Evolutionary conservation across 2,329 filamentous ascomycete species (phyloP).

Genomic region (Calycina herbarum): DNA sequence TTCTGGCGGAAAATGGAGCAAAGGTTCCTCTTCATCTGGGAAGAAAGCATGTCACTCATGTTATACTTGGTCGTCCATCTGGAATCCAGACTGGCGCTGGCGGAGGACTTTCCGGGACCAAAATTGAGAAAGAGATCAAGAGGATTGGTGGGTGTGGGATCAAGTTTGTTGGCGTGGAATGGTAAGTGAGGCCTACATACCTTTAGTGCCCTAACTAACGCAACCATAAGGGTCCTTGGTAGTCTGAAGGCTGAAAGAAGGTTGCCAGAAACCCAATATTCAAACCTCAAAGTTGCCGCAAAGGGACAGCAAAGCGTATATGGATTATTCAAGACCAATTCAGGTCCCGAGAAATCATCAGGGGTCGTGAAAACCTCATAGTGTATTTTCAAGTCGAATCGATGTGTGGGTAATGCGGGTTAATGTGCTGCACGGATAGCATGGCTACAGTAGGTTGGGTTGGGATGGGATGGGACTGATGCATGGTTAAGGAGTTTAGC

Average conservation of each 20-base stretch:
- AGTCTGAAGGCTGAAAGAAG: constrained; percentile 75
- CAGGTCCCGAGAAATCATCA: constrained; percentile 10
- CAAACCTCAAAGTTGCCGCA: constrained; percentile 59
- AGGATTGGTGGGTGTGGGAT: constrained; percentile 67
- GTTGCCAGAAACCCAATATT: constrained; percentile 72
- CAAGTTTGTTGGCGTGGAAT: constrained; percentile 79
- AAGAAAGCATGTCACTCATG: constrained; percentile 77
- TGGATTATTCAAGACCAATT: constrained; percentile 44
- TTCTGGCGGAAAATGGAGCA: constrained; percentile 75
- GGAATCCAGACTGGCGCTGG: constrained; percentile 55
- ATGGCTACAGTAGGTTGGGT: background rate
- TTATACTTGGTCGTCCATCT: constrained; percentile 65
- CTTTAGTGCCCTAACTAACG: constrained; percentile 10
- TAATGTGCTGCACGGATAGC: constrained; percentile 12
- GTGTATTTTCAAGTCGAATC: constrained; percentile 3
- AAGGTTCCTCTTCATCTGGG: constrained; percentile 68
- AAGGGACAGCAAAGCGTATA: constrained; percentile 66
- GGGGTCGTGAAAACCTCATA: background rate
- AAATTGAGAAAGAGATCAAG: constrained; percentile 78
- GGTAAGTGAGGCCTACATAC: constrained; percentile 49
- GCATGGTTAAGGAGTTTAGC: constrained; percentile 10
- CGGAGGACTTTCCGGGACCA: constrained; percentile 73
- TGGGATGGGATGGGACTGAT: constrained; percentile 2
- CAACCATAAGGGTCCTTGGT: constrained; percentile 67
- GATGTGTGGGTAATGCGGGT: constrained; percentile 10